A percentile compares a stretch with the other conserved stretches of the same genome.
These are phyloP conservation scores for Hymenoscyphus repandus DNA, from an alignment of 2,329 filamentous ascomycete species.

Conservation along the genomic window DNA sequence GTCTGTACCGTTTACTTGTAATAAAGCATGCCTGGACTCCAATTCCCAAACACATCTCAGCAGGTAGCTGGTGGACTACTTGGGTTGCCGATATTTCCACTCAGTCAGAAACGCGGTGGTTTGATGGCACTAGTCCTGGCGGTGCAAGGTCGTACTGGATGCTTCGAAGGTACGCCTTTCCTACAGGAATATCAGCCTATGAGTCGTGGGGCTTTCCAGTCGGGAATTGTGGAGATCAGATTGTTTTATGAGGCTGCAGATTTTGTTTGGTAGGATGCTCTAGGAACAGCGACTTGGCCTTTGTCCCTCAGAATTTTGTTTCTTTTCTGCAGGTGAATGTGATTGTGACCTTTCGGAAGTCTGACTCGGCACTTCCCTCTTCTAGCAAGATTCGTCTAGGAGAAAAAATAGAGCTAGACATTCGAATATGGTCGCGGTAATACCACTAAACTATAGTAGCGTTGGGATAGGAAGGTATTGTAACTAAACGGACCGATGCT, in stretches of 20 bases:
- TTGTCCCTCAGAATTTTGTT: constrained; percentile 2
- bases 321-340: background rate
- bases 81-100: background rate
- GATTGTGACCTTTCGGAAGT: background rate
- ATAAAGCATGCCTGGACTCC: background rate
- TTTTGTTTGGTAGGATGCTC: background rate
- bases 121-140: background rate
- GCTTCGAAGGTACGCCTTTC: background rate
- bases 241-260: constrained; percentile 2
- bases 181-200: background rate
- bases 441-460: too few relatives aligned
- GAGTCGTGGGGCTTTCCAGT: background rate
- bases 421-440: too few relatives aligned
- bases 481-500: too few relatives aligned
- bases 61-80: constrained; percentile 2
- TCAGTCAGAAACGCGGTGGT: background rate
- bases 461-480: too few relatives aligned
- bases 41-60: constrained; percentile 1
- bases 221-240: background rate
- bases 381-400: too few relatives aligned
- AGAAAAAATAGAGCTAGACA: too few relatives aligned
- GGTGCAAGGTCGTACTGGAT: constrained; percentile 4
- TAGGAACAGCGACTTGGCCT: constrained; percentile 2
- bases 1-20: background rate
- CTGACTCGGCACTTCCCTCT: background rate